Base-by-base conservation (phyloP, 768 basidiomycete species). In the Lactifluus piperatus region DNA sequence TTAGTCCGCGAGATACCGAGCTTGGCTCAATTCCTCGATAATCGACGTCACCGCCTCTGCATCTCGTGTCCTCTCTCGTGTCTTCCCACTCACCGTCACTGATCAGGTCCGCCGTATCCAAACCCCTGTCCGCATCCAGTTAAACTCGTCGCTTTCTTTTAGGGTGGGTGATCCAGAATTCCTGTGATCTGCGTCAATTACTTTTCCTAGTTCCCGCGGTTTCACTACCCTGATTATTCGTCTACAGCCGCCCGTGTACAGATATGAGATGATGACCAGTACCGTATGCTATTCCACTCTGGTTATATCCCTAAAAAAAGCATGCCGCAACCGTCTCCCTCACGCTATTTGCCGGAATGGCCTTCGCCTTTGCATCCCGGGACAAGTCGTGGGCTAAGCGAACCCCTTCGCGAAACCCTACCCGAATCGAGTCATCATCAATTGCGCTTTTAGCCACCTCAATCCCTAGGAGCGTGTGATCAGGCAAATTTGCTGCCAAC, bases 11-110 rank as follows among this genome's bases (percentile, higher is more conserved):
- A 60, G 47, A 60, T 54, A 45, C 53, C 58, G 52, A 52, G 58
- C 54, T 41, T 36, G 59, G 50, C 60, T 41, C 55, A 56, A 37
- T 29, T 51, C 29, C 60, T 39, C 60, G 60, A 61, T 61, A 61
- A 47, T 61, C 60, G 60, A 61, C 60, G 60, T 61, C 60, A 61
- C 60, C 44, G 54, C 50, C 59, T 41, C 50, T 61, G 50, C 54
- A 26, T 61, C 47, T 60, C 54, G 43, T 60, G 49, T 61, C 49
- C 10, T 9, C 53, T 34, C 54, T 45, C 44, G 54, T 60, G 49
- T 51, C 58, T 48, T 30, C 36, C 22, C 54, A 37, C 14, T n/a
- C 30, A 5, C 27, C 41, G 29, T 44, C 41, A 55, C 30, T 47
- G 50, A 56, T 61, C 60, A 60, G 43, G 49, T 44, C 46, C 52